Percentiles rank a stretch among this genome's conserved stretches.
These are phyloP conservation scores for Penicillium sp. DNA, from an alignment of 2,329 filamentous ascomycete species.

Conservation along the genomic window DNA sequence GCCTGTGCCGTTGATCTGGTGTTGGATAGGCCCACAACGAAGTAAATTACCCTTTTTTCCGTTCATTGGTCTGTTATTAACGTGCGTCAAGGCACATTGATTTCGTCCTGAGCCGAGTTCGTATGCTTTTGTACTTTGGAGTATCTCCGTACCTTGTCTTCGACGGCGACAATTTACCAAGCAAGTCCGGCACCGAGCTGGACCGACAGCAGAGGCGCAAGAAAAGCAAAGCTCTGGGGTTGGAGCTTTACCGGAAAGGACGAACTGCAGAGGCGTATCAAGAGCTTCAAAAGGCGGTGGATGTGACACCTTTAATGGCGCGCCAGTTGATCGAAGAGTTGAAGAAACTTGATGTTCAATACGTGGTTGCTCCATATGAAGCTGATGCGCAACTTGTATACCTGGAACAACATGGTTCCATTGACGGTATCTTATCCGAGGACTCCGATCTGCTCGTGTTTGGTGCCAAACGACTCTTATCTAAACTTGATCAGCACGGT, in stretches of 20 bases:
- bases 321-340: constrained; percentile 88
- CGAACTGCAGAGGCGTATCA: constrained; percentile 78
- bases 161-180: constrained; percentile 92
- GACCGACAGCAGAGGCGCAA: constrained; percentile 76
- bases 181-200: constrained; percentile 85
- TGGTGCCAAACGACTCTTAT: constrained; percentile 85
- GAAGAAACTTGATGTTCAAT: constrained; percentile 78
- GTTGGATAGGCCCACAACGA: constrained; percentile 82
- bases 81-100: constrained; percentile 73
- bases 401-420: constrained; percentile 81
- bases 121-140: constrained; percentile 92
- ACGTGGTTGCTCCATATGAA: constrained; percentile 95
- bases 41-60: constrained; percentile 58
- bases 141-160: constrained; percentile 95
- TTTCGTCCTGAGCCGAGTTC: constrained; percentile 85
- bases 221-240: constrained; percentile 74
- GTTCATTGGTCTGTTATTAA: constrained; percentile 59
- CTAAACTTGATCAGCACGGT: constrained; percentile 92
- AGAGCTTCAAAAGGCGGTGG: constrained; percentile 92
- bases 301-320: constrained; percentile 96
- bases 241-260: constrained; percentile 81
- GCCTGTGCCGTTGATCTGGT: constrained; percentile 91
- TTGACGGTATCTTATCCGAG: constrained; percentile 89
- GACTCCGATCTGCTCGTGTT: constrained; percentile 97
- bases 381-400: constrained; percentile 97